phyloP scores from a whole-genome alignment of 176 grass and related monocot species.

The Triticum urartu region DNA sequence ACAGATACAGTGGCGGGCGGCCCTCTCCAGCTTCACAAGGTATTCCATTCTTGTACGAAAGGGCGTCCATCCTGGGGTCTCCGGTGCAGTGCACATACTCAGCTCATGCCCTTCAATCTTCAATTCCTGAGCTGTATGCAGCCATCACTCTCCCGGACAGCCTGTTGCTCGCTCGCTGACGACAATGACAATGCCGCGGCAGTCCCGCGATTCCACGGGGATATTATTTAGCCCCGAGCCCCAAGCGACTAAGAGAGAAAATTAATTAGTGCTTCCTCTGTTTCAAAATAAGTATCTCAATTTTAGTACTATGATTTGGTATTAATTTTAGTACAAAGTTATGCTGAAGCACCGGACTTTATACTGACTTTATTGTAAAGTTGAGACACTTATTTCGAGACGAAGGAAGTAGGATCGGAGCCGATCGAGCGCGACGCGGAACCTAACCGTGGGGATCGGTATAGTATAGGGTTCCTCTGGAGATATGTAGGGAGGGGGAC shows the following conservation, averaged over 20 bases:
- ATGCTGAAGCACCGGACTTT: no score
- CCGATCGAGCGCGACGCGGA: no score
- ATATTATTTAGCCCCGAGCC: no score
- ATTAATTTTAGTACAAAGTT: no score
- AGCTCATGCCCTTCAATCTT: background rate
- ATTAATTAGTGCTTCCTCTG: background rate
- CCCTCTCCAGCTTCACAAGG: background rate
- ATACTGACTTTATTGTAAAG: no score
- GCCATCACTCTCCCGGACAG: slow-evolving; percentile 25
- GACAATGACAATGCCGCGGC: slow-evolving; percentile 24
- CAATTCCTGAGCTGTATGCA: slow-evolving; percentile 29
- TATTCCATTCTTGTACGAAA: slow-evolving; percentile 41
- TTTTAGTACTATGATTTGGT: no score
- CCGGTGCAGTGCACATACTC: slow-evolving; percentile 20
- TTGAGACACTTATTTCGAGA: no score
- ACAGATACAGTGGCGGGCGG: background rate
- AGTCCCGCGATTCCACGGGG: background rate
- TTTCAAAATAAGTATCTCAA: no score
- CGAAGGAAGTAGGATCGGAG: no score
- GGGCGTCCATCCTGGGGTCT: background rate
- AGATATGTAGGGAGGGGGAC: background rate
- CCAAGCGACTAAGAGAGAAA: background rate
- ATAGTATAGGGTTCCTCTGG: background rate
- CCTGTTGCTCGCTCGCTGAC: background rate
- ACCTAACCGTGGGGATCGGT: slow-evolving; percentile 19